Evolutionary conservation across 768 basidiomycete species (phyloP).

Genomic region (Boletus tomentosulus): DNA sequence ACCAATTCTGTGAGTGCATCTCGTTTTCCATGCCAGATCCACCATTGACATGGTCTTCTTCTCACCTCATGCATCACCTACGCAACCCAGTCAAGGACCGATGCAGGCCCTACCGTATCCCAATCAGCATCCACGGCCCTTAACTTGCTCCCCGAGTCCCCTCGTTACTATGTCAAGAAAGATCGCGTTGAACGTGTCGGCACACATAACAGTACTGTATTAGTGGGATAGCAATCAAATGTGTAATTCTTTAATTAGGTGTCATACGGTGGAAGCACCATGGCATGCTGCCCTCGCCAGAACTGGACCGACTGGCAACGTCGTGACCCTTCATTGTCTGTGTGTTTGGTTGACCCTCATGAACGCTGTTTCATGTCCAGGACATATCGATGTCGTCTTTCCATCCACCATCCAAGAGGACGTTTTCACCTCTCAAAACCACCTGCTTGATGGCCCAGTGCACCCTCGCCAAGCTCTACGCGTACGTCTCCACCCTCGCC

Average conservation of each 20-base stretch:
- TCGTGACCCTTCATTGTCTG: constrained; percentile 51
- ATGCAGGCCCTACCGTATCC: not conserved
- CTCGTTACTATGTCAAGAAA: not conserved
- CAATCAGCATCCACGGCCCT: not conserved
- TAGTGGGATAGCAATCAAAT: too few species aligned
- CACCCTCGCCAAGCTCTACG: constrained; percentile 42
- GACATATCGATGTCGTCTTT: constrained; percentile 61
- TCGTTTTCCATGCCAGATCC: not conserved
- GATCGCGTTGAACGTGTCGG: not conserved
- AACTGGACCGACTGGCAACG: constrained; percentile 33
- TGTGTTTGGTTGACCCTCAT: not conserved
- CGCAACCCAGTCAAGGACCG: not conserved
- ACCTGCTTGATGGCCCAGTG: constrained; percentile 43
- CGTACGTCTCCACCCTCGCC: constrained; percentile 30
- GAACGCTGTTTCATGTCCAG: constrained; percentile 1
- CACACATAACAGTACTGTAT: too few species aligned
- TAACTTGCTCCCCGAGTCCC: not conserved
- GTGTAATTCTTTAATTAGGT: too few species aligned
- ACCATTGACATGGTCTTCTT: not conserved
- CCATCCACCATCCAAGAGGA: constrained; percentile 41
- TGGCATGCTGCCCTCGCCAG: constrained; percentile 18
- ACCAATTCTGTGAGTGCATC: not conserved
- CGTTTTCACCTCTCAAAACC: constrained; percentile 40
- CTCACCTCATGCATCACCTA: not conserved
- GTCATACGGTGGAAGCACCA: too few species aligned